Conservation (phyloP, 148 eudicot species). For the Silene conica region DNA sequence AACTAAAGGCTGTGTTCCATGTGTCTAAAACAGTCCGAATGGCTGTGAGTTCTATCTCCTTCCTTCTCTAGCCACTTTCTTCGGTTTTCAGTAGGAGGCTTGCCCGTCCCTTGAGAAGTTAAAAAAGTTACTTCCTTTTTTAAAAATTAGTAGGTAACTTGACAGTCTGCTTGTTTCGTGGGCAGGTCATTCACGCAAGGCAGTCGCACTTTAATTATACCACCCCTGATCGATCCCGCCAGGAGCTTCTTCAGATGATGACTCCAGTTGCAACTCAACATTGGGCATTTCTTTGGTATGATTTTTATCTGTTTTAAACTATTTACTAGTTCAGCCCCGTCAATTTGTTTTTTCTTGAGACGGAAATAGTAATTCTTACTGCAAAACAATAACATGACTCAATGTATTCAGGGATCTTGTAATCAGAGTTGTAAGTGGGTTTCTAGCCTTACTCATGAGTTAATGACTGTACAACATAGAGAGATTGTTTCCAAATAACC, state of each 20-base stretch:
- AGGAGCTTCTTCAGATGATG: conserved; percentile 67
- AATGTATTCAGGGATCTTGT: no score
- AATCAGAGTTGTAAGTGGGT: no score
- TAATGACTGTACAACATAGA: no score
- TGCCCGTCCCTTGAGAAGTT: background rate
- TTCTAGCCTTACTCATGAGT: no score
- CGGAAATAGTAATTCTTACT: no score
- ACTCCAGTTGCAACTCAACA: conserved; percentile 77
- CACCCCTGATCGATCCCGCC: conserved; percentile 86
- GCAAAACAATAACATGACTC: no score
- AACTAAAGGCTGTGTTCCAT: conserved; percentile 82
- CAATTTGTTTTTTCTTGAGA: background rate
- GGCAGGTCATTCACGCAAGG: conserved; percentile 68
- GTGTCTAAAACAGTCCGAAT: conserved; percentile 76
- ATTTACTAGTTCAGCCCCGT: background rate
- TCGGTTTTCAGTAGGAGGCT: background rate
- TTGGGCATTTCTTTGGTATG: conserved; percentile 84
- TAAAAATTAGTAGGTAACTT: background rate
- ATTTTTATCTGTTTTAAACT: background rate
- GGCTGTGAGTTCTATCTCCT: conserved; percentile 57
- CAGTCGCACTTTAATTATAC: conserved; percentile 84
- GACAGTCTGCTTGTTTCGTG: conserved; percentile 1
- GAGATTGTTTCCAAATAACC: no score
- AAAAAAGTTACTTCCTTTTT: background rate
- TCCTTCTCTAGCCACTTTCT: background rate